These are phyloP conservation scores for Rhododendron simsii DNA, from an alignment of 148 eudicot species.

Conservation along the genomic window DNA sequence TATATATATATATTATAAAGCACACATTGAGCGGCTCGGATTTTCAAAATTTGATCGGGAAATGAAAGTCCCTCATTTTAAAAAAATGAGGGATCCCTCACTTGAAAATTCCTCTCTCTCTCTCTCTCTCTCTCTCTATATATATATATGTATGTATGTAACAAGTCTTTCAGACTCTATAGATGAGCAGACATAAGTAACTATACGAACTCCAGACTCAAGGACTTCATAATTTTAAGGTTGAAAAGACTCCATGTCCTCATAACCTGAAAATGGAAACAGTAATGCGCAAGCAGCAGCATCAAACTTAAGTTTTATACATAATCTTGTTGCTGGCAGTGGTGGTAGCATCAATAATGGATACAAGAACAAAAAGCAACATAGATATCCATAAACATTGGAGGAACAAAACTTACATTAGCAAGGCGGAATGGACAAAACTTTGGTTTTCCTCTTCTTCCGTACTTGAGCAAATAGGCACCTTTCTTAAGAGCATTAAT, in stretches of 20 bases:
- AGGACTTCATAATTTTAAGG: background rate
- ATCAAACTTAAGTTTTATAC: background rate
- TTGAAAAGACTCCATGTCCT: background rate
- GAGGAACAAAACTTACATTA: conserved; percentile 44
- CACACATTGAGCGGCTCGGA: no score
- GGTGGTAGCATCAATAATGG: background rate
- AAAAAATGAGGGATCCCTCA: no score
- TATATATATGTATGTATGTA: background rate
- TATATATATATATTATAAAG: background rate
- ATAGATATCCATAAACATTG: background rate
- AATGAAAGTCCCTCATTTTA: no score
- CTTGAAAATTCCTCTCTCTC: no score
- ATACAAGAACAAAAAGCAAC: background rate
- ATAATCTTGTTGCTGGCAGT: background rate
- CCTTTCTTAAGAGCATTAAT: conserved; percentile 92
- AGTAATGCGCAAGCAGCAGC: background rate
- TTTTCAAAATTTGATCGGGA: no score
- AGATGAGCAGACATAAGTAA: background rate
- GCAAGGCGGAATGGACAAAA: conserved; percentile 90
- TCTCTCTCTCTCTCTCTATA: no score
- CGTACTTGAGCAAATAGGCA: conserved; percentile 79
- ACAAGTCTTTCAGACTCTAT: background rate
- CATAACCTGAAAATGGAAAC: background rate
- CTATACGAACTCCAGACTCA: background rate
- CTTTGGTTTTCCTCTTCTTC: conserved; percentile 89